Conservation (phyloP, 1,284 basidiomycete species). For the Ceratobasidium sp. region DNA sequence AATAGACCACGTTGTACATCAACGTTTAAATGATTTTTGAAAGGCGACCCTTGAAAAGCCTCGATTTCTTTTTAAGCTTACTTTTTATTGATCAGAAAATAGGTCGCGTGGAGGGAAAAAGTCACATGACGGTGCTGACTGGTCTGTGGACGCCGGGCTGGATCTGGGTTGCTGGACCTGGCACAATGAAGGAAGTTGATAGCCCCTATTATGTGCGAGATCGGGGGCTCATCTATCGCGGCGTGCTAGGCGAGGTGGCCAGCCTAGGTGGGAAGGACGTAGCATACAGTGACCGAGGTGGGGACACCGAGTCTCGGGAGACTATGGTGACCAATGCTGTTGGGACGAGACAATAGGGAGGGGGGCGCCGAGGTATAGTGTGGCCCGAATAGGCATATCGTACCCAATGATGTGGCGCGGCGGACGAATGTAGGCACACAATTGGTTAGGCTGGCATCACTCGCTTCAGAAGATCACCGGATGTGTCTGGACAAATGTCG, state of each 20-base stretch:
- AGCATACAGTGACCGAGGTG: too few species aligned
- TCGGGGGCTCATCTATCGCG: neutral
- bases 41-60: conserved; percentile 15
- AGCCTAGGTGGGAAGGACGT: neutral
- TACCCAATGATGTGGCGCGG: neutral
- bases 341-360: neutral
- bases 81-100: neutral
- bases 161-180: neutral
- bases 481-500: neutral
- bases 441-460: conserved; percentile 30
- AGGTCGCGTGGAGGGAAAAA: neutral
- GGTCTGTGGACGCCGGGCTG: too few species aligned
- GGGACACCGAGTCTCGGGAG: conserved; percentile 11
- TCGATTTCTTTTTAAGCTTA: neutral
- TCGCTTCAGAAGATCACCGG: conserved; percentile 8
- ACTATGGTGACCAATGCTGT: neutral
- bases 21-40: conserved; percentile 5
- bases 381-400: conserved; percentile 10
- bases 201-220: neutral
- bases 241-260: neutral
- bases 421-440: neutral
- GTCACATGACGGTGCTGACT: conserved; percentile 13
- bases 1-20: neutral
- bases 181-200: neutral
- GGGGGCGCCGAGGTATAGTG: neutral